Evolutionary conservation across 208 protist species (phyloP).

Genomic region (Crithidia expoeki): DNA sequence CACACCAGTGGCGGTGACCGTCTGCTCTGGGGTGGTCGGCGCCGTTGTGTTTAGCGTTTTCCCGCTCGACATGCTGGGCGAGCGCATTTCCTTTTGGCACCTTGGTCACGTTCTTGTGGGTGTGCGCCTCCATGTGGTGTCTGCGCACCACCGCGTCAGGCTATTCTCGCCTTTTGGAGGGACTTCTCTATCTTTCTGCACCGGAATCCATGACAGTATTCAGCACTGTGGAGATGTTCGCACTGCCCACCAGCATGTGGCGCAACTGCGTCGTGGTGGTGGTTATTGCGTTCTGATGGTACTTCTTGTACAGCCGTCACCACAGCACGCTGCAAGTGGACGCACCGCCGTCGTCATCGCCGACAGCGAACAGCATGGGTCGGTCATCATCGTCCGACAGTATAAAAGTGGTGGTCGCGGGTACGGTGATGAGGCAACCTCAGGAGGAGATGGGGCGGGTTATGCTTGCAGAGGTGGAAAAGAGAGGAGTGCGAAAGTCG

Average conservation of each 20-base stretch:
- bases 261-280: slow-evolving; percentile 19
- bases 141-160: slow-evolving; percentile 20
- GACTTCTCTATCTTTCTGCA: slow-evolving; percentile 7
- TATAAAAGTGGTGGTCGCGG: neutral
- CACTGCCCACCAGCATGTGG: slow-evolving; percentile 24
- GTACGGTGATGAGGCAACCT: neutral
- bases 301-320: slow-evolving; percentile 25
- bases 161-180: slow-evolving; percentile 10
- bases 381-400: neutral
- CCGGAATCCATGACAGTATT: slow-evolving; percentile 9
- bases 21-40: slow-evolving; percentile 28
- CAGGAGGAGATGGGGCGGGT: no score
- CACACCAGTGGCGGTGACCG: slow-evolving; percentile 21
- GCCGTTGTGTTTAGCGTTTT: slow-evolving; percentile 21
- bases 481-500: neutral
- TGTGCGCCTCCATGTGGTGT: slow-evolving; percentile 29
- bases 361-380: neutral
- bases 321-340: slow-evolving; percentile 13
- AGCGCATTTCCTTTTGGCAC: slow-evolving; percentile 33
- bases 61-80: slow-evolving; percentile 26
- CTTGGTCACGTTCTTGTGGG: slow-evolving; percentile 17
- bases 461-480: neutral
- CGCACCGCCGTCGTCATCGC: neutral
- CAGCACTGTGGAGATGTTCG: slow-evolving; percentile 23
- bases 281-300: slow-evolving; percentile 19